Percentiles rank a stretch among this genome's conserved stretches.
These are phyloP conservation scores for Dendrobium officinale DNA, from an alignment of 106 monocot genomes.

Conservation along the genomic window DNA sequence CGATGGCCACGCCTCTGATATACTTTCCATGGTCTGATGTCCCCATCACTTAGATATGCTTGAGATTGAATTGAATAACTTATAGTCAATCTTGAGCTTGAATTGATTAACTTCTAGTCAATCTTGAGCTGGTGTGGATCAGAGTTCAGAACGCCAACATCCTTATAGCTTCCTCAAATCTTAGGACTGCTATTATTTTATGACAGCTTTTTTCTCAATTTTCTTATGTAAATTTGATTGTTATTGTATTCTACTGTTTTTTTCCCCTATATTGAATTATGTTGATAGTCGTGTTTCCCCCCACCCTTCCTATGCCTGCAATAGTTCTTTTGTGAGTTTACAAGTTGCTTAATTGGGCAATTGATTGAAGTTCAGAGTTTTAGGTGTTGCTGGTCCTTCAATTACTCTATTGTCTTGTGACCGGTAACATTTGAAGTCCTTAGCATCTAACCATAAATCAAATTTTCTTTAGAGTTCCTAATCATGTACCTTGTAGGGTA, in stretches of 20 bases:
- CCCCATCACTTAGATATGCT: no score
- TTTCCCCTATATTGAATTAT: not conserved
- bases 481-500: not conserved
- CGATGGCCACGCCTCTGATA: no score
- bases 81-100: no score
- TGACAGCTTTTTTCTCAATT: not conserved
- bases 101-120: not conserved
- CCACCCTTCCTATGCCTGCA: not conserved
- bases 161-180: not conserved
- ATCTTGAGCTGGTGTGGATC: not conserved
- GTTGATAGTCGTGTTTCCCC: not conserved
- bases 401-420: slow-evolving; percentile 1
- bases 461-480: slow-evolving; percentile 7
- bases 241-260: not conserved
- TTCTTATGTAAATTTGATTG: not conserved
- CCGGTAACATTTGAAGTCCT: not conserved
- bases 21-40: no score
- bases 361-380: not conserved
- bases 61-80: no score
- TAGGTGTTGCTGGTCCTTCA: not conserved
- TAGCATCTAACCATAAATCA: not conserved
- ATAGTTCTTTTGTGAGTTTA: not conserved
- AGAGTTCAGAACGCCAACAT: not conserved
- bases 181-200: not conserved
- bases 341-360: not conserved